Evolutionary conservation across 2,329 filamentous ascomycete species (phyloP).

Genomic region (Madurella fahalii): DNA sequence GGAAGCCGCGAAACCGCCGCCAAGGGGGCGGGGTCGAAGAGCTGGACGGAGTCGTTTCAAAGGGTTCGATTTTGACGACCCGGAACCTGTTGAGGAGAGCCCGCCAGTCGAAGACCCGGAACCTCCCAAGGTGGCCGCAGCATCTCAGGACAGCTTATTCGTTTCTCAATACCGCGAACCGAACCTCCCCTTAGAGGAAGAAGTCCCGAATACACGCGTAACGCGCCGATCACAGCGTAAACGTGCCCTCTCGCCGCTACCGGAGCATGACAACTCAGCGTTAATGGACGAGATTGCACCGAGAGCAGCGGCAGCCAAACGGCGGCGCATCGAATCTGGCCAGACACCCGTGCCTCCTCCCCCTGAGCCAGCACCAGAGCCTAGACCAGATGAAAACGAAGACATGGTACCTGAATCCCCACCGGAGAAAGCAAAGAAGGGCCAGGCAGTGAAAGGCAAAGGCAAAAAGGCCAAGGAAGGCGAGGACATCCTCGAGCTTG

Average conservation of each 20-base stretch:
- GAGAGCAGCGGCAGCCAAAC: slow-evolving; percentile 72
- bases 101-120: slow-evolving; percentile 6
- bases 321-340: slow-evolving; percentile 62
- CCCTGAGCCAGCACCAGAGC: slow-evolving; percentile 24
- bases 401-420: slow-evolving; percentile 19
- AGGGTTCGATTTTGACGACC: slow-evolving; percentile 57
- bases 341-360: slow-evolving; percentile 41
- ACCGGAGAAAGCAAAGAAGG: slow-evolving; percentile 19
- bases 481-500: slow-evolving; percentile 64
- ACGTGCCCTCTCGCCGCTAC: slow-evolving; percentile 40
- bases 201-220: neutral
- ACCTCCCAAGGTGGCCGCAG: slow-evolving; percentile 4
- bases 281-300: slow-evolving; percentile 71
- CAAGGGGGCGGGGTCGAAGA: slow-evolving; percentile 24
- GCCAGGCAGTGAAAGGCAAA: slow-evolving; percentile 34
- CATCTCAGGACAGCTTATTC: slow-evolving; percentile 47
- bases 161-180: slow-evolving; percentile 47
- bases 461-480: slow-evolving; percentile 51
- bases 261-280: slow-evolving; percentile 43
- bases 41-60: slow-evolving; percentile 59
- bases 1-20: slow-evolving; percentile 20
- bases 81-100: slow-evolving; percentile 34
- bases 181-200: slow-evolving; percentile 9
- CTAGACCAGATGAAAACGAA: slow-evolving; percentile 24
- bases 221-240: slow-evolving; percentile 38